Base-by-base conservation (phyloP, 2,329 filamentous ascomycete genomes). In the Leptodontidium sp. region DNA sequence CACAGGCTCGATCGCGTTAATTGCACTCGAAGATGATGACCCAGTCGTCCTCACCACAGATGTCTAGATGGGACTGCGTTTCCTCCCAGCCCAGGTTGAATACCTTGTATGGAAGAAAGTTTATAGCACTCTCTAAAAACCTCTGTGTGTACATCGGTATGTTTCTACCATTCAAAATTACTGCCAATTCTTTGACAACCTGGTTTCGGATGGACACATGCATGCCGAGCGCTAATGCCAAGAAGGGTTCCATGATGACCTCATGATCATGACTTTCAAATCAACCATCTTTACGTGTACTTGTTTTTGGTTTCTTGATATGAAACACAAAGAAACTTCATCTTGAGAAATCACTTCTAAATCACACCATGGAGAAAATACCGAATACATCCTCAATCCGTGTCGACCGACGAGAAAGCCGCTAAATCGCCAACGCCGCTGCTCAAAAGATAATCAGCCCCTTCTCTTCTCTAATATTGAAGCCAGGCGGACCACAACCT, bases 381-480 rank as follows among this genome's bases (percentile, higher is more conserved):
- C 21, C 38, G 29, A 17, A 17, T 12, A 47, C 21, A 52, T 62
- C 61, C 32, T 66, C 68, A 53, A 70, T 70, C 5, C 62, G 62
- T 45, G 63, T 70, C 32, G 52, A 65, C 14, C 32, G 57, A 11
- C 52, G 63, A 61, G 65, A 70, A 45, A 26, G 61, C n/a, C 62
- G 62, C 8, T 68, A 62, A 14, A 21, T 61, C 9, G 45, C 52
- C 35, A 66, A 69, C 24, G 64, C 65, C 4, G 61, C 67, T 1
- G 59, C 64, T 2, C 71, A 72, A 21, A 38, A 61, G 12, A 21
- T 71, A 21, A 24, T 71, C 53, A 68, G 64, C 49, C 61, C 64
- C 1, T 68, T 72, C 17, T 52, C 65, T 14, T 59, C 66, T 7
- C 38, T 70, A 2, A 67, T 73, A 6, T 40, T 71, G n/a, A 71